Percentiles rank a stretch among this genome's conserved stretches.
Evolutionary conservation across 352 stramenopile species (phyloP).

Genomic region (Pythium vanterpoolii): DNA sequence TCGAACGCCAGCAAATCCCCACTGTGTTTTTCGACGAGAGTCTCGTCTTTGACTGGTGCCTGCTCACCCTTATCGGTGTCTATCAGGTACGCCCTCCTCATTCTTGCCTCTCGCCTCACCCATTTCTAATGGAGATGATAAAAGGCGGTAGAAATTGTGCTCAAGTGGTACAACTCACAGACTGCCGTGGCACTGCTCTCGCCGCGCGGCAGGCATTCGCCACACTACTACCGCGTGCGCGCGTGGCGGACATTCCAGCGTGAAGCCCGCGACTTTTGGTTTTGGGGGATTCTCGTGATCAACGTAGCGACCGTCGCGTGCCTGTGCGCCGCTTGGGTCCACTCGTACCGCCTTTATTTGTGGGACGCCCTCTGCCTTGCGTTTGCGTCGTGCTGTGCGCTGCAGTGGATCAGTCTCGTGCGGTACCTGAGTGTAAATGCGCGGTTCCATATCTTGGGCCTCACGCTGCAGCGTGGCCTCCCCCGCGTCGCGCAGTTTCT

Average conservation of each 20-base stretch:
- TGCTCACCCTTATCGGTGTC: conserved; percentile 34
- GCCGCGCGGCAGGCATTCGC: conserved; percentile 11
- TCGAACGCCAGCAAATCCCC: conserved; percentile 26
- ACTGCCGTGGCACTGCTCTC: conserved; percentile 17
- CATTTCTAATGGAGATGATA: not conserved
- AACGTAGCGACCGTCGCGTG: conserved; percentile 55
- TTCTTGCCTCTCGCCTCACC: not conserved
- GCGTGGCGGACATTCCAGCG: conserved; percentile 19
- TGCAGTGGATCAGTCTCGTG: conserved; percentile 77
- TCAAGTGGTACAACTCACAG: conserved; percentile 39
- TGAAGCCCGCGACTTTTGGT: conserved; percentile 56
- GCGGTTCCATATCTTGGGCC: conserved; percentile 71
- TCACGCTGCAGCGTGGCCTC: conserved; percentile 65
- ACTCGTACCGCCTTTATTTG: conserved; percentile 51
- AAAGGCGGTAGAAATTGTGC: conserved; percentile 37
- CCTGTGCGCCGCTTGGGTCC: conserved; percentile 46
- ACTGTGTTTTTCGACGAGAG: conserved; percentile 44
- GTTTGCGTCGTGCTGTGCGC: conserved; percentile 62
- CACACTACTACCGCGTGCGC: conserved; percentile 15
- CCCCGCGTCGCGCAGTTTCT: conserved; percentile 78
- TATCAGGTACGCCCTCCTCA: conserved; percentile 40
- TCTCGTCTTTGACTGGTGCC: conserved; percentile 40
- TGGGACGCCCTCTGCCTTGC: conserved; percentile 51
- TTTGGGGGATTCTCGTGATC: conserved; percentile 48
- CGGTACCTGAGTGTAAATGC: conserved; percentile 68